Percentiles rank a stretch among this genome's conserved stretches.
Conservation (phyloP, 768 basidiomycete genomes). For the Auriscalpium microsporum region DNA sequence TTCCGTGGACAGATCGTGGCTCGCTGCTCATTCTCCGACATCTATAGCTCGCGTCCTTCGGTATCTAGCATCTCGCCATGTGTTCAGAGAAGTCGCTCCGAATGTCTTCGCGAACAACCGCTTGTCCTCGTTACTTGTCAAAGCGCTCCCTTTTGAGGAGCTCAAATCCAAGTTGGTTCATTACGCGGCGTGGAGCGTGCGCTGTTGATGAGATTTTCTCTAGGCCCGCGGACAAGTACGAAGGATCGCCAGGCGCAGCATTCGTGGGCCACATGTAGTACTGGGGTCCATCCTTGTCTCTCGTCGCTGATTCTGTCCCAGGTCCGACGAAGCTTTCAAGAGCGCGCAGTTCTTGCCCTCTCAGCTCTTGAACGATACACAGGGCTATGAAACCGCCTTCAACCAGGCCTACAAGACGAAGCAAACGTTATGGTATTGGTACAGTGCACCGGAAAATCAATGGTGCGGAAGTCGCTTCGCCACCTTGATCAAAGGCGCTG, state of each 20-base stretch:
- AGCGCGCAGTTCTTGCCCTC: neutral
- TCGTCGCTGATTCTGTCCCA: neutral
- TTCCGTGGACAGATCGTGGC: neutral
- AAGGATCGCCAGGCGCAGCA: constrained; percentile 15
- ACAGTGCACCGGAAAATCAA: neutral
- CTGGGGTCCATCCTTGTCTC: too few species aligned
- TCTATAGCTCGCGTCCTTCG: constrained; percentile 29
- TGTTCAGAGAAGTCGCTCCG: constrained; percentile 30
- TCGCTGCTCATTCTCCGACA: neutral
- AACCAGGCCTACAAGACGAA: neutral
- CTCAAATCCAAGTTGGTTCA: neutral
- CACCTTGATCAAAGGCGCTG: neutral
- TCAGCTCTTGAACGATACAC: neutral
- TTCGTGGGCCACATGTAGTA: constrained; percentile 11
- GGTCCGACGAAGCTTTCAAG: constrained; percentile 4
- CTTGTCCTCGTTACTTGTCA: constrained; percentile 27
- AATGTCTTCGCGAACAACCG: constrained; percentile 33
- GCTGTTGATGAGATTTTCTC: neutral
- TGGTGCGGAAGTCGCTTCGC: constrained; percentile 1
- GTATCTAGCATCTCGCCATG: constrained; percentile 29
- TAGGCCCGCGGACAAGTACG: constrained; percentile 2
- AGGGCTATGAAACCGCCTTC: neutral
- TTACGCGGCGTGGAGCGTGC: neutral
- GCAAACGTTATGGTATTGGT: neutral
- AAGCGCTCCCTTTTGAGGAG: constrained; percentile 21